A percentile compares a stretch with the other conserved stretches of the same genome.
Conservation (phyloP, 495 filamentous ascomycete genomes). For the Xeromyces bisporus region DNA sequence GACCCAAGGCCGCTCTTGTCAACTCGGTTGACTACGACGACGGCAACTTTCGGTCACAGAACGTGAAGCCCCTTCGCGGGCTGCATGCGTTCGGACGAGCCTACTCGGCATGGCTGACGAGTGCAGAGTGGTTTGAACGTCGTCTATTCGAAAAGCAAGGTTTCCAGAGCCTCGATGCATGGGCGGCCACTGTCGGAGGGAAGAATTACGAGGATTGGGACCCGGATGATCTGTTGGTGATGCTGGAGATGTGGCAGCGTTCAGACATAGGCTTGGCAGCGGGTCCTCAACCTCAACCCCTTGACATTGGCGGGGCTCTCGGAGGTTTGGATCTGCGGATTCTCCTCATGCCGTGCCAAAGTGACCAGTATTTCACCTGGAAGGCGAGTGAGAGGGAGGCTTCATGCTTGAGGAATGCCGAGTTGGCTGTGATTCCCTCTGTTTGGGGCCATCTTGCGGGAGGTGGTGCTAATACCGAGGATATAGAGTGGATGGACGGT, state of each 20-base stretch:
- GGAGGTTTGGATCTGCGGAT: slow-evolving; percentile 36
- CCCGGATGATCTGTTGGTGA: slow-evolving; percentile 41
- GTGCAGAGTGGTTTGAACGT: slow-evolving; percentile 45
- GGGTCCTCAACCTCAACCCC: slow-evolving; percentile 17
- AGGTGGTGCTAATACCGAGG: slow-evolving; percentile 34
- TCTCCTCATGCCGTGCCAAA: slow-evolving; percentile 40
- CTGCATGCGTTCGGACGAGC: slow-evolving; percentile 45
- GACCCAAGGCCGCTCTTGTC: slow-evolving; percentile 39
- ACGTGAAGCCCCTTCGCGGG: slow-evolving; percentile 17
- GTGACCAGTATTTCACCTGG: slow-evolving; percentile 50
- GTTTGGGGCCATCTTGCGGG: slow-evolving; percentile 46
- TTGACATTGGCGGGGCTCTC: slow-evolving; percentile 35
- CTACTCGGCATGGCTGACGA: slow-evolving; percentile 53
- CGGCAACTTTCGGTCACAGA: slow-evolving; percentile 25
- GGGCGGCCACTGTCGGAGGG: slow-evolving; percentile 40
- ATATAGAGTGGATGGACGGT: slow-evolving; percentile 42
- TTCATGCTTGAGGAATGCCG: slow-evolving; percentile 29
- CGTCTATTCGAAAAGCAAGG: slow-evolving; percentile 36
- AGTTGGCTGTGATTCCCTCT: slow-evolving; percentile 33
- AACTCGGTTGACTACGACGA: slow-evolving; percentile 19
- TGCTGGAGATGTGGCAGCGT: slow-evolving; percentile 49
- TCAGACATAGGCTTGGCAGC: slow-evolving; percentile 36
- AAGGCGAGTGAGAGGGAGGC: slow-evolving; percentile 38
- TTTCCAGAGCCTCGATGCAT: slow-evolving; percentile 39
- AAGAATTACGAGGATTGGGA: slow-evolving; percentile 22